Conservation (phyloP, 345 rosid species). For the Eucalyptus sp. region DNA sequence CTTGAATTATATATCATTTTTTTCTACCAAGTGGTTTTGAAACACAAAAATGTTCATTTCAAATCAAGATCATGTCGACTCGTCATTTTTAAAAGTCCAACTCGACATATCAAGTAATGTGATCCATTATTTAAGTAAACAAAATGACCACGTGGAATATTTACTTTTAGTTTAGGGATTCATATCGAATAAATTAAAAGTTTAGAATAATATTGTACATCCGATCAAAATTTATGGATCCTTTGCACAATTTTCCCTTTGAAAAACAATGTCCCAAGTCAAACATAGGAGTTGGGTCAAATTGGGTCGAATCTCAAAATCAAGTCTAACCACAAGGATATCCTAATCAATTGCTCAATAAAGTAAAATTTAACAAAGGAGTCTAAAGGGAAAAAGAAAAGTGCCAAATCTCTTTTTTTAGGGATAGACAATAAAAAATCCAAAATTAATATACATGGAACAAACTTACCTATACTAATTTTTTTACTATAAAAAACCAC, state of each 20-base stretch:
- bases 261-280: not conserved
- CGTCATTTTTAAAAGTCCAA: rapidly evolving
- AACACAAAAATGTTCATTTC: no score
- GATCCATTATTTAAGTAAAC: not conserved
- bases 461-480: no score
- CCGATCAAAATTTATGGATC: not conserved
- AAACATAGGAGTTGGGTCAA: not conserved
- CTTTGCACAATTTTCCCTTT: not conserved
- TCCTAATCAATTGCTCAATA: not conserved
- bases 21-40: no score
- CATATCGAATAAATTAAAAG: not conserved
- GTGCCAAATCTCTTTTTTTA: not conserved
- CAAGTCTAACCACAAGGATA: rapidly evolving
- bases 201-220: not conserved
- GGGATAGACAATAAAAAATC: no score
- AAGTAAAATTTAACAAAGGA: not conserved
- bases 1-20: not conserved
- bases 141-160: rapidly evolving
- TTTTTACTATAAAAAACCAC: no score
- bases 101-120: not conserved
- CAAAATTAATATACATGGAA: no score
- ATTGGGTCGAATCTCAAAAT: not conserved
- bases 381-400: not conserved
- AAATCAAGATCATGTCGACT: rapidly evolving
- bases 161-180: rapidly evolving